Evolutionary conservation across 2,329 filamentous ascomycete genomes (phyloP).

Genomic region (Pochonia chlamydosporia): DNA sequence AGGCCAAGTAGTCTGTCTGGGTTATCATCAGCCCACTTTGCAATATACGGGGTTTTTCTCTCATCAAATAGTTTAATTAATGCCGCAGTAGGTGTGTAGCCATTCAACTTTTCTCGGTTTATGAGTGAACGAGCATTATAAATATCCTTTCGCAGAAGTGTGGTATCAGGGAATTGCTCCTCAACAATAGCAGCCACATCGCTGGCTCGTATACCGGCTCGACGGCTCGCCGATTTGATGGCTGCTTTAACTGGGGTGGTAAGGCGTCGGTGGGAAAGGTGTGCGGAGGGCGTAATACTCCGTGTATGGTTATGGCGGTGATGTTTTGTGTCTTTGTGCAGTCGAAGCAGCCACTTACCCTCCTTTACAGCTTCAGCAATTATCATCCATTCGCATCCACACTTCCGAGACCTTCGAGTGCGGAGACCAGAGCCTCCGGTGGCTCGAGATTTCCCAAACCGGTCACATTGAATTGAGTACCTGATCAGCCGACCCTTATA

Average conservation of each 20-base stretch:
- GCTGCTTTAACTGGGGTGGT: constrained; percentile 7
- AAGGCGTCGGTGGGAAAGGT: constrained; percentile 9
- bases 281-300: constrained; percentile 3
- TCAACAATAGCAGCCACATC: constrained; percentile 10
- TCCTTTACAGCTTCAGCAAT: constrained; percentile 10
- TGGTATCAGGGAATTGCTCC: too few relatives aligned
- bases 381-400: constrained; percentile 10
- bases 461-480: constrained; percentile 9
- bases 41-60: too few relatives aligned
- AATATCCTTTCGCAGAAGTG: constrained; percentile 10
- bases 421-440: constrained; percentile 4
- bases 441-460: constrained; percentile 5
- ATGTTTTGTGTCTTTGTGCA: background rate
- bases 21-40: constrained; percentile 11
- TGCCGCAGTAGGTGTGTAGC: constrained; percentile 10
- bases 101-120: too few relatives aligned
- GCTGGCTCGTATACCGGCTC: constrained; percentile 12
- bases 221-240: constrained; percentile 10
- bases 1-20: constrained; percentile 10
- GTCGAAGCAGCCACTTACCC: background rate
- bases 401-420: constrained; percentile 12
- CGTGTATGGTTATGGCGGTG: background rate
- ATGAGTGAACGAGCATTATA: constrained; percentile 11
- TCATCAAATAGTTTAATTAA: constrained; percentile 15
- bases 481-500: constrained; percentile 4